Percentiles rank a stretch among this genome's conserved stretches.
Evolutionary conservation across 306 rosid species (phyloP).

Genomic region (Quercus cerris): DNA sequence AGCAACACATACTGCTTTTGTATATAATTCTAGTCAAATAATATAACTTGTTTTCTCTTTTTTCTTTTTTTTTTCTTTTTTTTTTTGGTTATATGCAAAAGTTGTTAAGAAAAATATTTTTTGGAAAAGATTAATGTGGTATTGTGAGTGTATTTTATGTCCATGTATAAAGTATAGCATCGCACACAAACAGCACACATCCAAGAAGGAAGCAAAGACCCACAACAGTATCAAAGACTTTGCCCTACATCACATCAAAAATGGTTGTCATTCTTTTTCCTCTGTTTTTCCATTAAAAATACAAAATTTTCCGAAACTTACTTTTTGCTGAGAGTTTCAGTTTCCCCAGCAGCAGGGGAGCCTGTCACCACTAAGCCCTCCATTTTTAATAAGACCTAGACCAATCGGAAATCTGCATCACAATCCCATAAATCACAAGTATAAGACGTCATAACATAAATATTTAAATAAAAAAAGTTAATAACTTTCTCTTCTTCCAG

Average conservation of each 20-base stretch:
- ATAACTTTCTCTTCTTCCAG: neutral
- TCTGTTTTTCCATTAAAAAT: neutral
- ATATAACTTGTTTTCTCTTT: neutral
- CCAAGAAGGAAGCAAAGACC: neutral
- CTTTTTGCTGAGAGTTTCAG: conserved; percentile 44
- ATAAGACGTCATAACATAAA: neutral
- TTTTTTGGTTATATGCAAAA: neutral
- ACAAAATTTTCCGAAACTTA: conserved; percentile 11
- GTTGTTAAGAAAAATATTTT: neutral
- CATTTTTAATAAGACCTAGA: conserved; percentile 3
- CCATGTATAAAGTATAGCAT: too few relatives aligned
- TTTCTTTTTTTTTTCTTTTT: too few relatives aligned
- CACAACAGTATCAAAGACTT: too few relatives aligned
- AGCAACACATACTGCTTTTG: neutral
- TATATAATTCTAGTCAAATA: neutral
- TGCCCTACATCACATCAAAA: neutral
- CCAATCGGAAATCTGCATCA: neutral
- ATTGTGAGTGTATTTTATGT: too few relatives aligned
- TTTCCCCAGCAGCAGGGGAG: conserved; percentile 5
- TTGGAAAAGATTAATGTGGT: too few relatives aligned
- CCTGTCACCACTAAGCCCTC: conserved; percentile 14
- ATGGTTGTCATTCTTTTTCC: neutral
- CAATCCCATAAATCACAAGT: neutral
- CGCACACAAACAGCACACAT: neutral
- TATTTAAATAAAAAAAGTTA: neutral